These are phyloP conservation scores for Candida morakotiae DNA, from an alignment of 805 yeast genomes.

Conservation along the genomic window DNA sequence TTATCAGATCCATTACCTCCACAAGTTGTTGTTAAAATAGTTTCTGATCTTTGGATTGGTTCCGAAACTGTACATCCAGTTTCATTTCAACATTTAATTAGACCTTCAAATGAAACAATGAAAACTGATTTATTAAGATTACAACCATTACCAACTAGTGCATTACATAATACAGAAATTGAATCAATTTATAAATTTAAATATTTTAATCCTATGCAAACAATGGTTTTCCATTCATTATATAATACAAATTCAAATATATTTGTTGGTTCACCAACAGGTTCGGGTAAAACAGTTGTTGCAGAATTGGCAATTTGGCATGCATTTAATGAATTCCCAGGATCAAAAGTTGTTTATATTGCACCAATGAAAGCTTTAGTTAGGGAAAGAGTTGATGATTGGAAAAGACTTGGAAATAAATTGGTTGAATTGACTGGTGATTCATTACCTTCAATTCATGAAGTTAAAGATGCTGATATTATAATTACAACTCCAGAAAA, in stretches of 20 bases:
- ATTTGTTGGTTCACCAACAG: slow-evolving; percentile 97
- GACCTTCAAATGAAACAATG: slow-evolving; percentile 83
- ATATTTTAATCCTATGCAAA: slow-evolving; percentile 97
- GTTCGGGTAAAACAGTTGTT: slow-evolving; percentile 96
- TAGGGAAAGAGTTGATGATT: slow-evolving; percentile 78
- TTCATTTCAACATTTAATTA: slow-evolving; percentile 84
- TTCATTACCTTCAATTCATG: slow-evolving; percentile 66
- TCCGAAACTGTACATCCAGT: slow-evolving; percentile 72
- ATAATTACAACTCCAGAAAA: slow-evolving; percentile 84
- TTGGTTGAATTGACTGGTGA: slow-evolving; percentile 83
- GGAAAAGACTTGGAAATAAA: slow-evolving; percentile 55
- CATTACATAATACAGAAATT: slow-evolving; percentile 62
- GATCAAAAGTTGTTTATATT: slow-evolving; percentile 75
- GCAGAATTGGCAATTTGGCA: slow-evolving; percentile 98
- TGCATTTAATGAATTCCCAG: slow-evolving; percentile 80
- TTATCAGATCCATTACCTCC: slow-evolving; percentile 85
- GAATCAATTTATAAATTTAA: slow-evolving; percentile 77
- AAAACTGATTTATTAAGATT: slow-evolving; percentile 75
- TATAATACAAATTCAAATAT: slow-evolving; percentile 77
- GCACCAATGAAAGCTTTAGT: slow-evolving; percentile 91
- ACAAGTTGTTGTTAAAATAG: slow-evolving; percentile 72
- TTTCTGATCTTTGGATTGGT: slow-evolving; percentile 89
- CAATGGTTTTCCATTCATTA: slow-evolving; percentile 89
- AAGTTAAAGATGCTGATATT: slow-evolving; percentile 65
- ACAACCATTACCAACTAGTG: slow-evolving; percentile 83